These are phyloP conservation scores for Diospyros kaki DNA, from an alignment of 148 eudicot genomes.

Conservation along the genomic window DNA sequence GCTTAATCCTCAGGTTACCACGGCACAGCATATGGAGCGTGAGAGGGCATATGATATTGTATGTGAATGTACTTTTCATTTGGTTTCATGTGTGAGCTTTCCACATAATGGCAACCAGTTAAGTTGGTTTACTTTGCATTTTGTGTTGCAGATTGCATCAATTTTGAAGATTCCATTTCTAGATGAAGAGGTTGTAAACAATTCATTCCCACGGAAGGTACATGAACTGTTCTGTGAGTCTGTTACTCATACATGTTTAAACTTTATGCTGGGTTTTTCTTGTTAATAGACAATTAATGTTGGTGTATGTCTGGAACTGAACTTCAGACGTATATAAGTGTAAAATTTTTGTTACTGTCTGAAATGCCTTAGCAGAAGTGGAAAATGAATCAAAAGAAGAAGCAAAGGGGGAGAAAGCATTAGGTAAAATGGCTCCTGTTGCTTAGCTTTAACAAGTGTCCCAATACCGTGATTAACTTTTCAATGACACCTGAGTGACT, in stretches of 20 bases:
- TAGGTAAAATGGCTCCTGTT: not conserved
- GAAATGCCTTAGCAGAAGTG: not conserved
- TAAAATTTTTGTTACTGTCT: not conserved
- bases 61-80: slow-evolving; percentile 24
- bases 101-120: too few relatives aligned
- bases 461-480: not conserved
- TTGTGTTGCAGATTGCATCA: slow-evolving; percentile 63
- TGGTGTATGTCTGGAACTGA: not conserved
- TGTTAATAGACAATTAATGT: not conserved
- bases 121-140: not conserved
- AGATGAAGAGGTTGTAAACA: slow-evolving; percentile 66
- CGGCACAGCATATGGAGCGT: slow-evolving; percentile 89
- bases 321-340: not conserved
- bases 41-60: slow-evolving; percentile 86
- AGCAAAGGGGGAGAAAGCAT: not conserved
- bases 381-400: not conserved
- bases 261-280: not conserved
- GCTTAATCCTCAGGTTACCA: slow-evolving; percentile 90
- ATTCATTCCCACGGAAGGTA: slow-evolving; percentile 73
- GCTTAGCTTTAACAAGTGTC: not conserved
- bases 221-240: not conserved
- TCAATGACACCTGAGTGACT: not conserved
- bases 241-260: not conserved
- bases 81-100: not conserved
- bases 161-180: slow-evolving; percentile 73